Conservation (phyloP, 2,329 filamentous ascomycete genomes). For the Fusarium compactum region DNA sequence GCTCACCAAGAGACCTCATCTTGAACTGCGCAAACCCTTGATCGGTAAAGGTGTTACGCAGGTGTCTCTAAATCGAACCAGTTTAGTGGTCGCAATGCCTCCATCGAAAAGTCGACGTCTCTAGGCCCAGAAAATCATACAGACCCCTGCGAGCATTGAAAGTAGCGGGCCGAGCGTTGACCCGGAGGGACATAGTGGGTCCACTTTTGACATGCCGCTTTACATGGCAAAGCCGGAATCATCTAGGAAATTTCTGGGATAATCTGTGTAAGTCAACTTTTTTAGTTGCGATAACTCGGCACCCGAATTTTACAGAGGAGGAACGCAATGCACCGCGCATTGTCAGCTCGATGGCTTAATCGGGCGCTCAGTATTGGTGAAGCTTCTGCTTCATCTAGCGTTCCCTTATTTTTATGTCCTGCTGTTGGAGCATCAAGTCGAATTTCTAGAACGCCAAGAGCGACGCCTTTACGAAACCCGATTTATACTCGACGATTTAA, state of each 20-base stretch:
- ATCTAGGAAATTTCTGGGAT: conserved; percentile 44
- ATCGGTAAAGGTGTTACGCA: conserved; percentile 35
- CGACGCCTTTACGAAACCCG: conserved; percentile 20
- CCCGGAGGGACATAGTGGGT: conserved; percentile 40
- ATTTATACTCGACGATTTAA: conserved; percentile 44
- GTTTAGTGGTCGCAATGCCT: conserved; percentile 36
- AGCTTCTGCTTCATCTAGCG: conserved; percentile 51
- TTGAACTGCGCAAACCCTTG: conserved; percentile 40
- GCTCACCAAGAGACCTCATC: conserved; percentile 68
- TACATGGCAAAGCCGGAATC: conserved; percentile 3
- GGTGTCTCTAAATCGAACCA: conserved; percentile 27
- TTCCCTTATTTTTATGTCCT: conserved; percentile 64
- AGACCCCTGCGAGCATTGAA: conserved; percentile 40
- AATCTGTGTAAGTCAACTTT: conserved; percentile 31
- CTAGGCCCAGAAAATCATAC: conserved; percentile 46
- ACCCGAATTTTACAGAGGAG: conserved; percentile 4
- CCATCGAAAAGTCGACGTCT: conserved; percentile 46
- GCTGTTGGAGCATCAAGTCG: conserved; percentile 50
- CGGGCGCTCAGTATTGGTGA: conserved; percentile 59
- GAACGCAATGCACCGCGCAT: conserved; percentile 58
- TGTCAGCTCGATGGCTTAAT: conserved; percentile 58
- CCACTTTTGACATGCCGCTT: conserved; percentile 22
- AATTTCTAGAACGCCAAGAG: conserved; percentile 20
- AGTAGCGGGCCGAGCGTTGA: conserved; percentile 46
- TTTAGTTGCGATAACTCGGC: conserved; percentile 16